These are phyloP conservation scores for Aspergillus fructus DNA, from an alignment of 2,329 filamentous ascomycete species.

Conservation along the genomic window DNA sequence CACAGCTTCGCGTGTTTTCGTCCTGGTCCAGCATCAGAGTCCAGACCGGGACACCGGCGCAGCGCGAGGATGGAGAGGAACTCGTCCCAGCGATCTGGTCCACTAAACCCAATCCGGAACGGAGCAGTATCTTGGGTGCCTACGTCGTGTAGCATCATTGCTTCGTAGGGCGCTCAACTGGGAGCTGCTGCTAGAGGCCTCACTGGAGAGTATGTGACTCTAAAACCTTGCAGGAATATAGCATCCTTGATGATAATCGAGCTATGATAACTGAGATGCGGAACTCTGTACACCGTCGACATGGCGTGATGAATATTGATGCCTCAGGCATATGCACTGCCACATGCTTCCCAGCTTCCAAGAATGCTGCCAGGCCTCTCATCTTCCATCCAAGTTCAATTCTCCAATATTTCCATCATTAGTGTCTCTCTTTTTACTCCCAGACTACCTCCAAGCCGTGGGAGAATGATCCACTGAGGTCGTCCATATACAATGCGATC, in stretches of 20 bases:
- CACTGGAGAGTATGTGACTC: not conserved
- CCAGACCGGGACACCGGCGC: constrained; percentile 7
- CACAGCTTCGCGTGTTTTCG: not conserved
- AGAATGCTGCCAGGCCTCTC: not conserved
- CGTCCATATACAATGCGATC: constrained; percentile 13
- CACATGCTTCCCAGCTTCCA: not conserved
- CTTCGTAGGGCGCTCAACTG: not conserved
- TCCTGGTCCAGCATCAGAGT: not conserved
- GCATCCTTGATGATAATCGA: too few species aligned
- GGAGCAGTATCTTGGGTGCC: not conserved
- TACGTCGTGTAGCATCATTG: not conserved
- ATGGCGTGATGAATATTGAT: not conserved
- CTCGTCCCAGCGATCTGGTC: not conserved
- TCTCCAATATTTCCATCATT: not conserved
- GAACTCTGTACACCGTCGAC: not conserved
- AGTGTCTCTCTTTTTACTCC: not conserved
- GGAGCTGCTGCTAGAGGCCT: not conserved
- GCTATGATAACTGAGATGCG: not conserved
- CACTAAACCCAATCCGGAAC: constrained; percentile 6
- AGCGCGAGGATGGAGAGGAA: not conserved
- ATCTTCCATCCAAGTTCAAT: not conserved
- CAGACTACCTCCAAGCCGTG: not conserved
- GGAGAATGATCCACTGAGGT: constrained; percentile 4
- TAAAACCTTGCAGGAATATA: not conserved
- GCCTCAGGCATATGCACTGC: constrained; percentile 7